Percentiles rank a stretch among this genome's conserved stretches.
Conservation (phyloP, 2,329 filamentous ascomycete genomes). For the Gnomoniopsis smithogilvyi region DNA sequence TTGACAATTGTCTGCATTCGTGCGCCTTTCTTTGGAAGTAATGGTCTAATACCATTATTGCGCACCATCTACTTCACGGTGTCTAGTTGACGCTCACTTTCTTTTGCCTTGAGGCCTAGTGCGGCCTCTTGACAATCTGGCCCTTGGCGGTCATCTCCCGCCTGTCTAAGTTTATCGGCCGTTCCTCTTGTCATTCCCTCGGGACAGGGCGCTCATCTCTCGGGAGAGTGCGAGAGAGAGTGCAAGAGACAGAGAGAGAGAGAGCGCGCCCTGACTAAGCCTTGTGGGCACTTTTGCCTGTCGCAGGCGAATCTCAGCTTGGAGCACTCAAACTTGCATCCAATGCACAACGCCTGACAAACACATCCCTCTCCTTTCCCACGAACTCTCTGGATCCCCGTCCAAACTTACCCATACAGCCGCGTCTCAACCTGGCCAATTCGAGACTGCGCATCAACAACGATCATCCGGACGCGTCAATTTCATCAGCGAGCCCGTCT, state of each 20-base stretch:
- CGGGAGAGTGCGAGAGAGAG: neutral
- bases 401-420: neutral
- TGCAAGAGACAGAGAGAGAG: neutral
- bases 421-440: neutral
- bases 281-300: neutral
- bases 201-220: neutral
- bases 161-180: too few species aligned
- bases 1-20: neutral
- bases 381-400: neutral
- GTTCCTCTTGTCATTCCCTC: neutral
- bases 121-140: neutral
- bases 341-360: neutral
- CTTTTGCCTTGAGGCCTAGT: neutral
- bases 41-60: neutral
- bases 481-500: neutral
- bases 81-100: neutral
- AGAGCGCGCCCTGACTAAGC: neutral
- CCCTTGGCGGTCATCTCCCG: neutral
- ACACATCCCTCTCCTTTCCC: neutral
- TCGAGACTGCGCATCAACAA: neutral
- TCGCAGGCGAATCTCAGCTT: neutral
- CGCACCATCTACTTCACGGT: neutral
- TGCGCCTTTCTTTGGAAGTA: too few species aligned
- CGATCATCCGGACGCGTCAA: conserved; percentile 12
- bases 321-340: neutral